These are phyloP conservation scores for Boeremia lycopersici DNA, from an alignment of 2,329 filamentous ascomycete genomes.

Conservation along the genomic window DNA sequence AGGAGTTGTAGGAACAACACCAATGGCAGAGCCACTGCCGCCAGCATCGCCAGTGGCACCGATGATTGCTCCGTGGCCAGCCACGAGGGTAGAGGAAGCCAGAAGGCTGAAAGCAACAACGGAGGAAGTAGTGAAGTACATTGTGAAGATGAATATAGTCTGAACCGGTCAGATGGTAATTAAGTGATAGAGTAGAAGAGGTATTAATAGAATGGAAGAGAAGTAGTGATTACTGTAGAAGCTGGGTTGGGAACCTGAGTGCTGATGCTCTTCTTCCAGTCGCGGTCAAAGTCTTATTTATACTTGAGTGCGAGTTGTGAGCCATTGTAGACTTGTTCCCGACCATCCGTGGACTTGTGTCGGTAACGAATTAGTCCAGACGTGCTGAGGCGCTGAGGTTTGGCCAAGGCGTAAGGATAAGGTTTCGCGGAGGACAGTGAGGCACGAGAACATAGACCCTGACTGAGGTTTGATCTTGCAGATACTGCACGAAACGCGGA, in stretches of 20 bases:
- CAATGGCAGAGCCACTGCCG: constrained; percentile 57
- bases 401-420: constrained; percentile 39
- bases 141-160: constrained; percentile 50
- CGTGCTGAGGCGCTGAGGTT: constrained; percentile 31
- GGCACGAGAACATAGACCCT: constrained; percentile 21
- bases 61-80: constrained; percentile 67
- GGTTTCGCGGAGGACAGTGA: constrained; percentile 23
- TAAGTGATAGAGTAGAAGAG: constrained; percentile 28
- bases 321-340: neutral
- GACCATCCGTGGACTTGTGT: constrained; percentile 7
- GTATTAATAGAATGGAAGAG: constrained; percentile 36
- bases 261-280: constrained; percentile 37
- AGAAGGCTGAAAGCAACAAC: constrained; percentile 56
- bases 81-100: constrained; percentile 61
- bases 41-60: constrained; percentile 63
- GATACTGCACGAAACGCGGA: constrained; percentile 29
- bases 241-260: constrained; percentile 44
- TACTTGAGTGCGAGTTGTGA: constrained; percentile 23
- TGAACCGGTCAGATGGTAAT: constrained; percentile 45
- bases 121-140: constrained; percentile 51
- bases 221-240: constrained; percentile 44
- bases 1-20: constrained; percentile 62
- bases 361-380: constrained; percentile 18
- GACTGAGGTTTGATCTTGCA: constrained; percentile 14
- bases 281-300: constrained; percentile 32